These are phyloP conservation scores for Brasilioporus rufonigricans DNA, from an alignment of 768 basidiomycete species.

Conservation along the genomic window DNA sequence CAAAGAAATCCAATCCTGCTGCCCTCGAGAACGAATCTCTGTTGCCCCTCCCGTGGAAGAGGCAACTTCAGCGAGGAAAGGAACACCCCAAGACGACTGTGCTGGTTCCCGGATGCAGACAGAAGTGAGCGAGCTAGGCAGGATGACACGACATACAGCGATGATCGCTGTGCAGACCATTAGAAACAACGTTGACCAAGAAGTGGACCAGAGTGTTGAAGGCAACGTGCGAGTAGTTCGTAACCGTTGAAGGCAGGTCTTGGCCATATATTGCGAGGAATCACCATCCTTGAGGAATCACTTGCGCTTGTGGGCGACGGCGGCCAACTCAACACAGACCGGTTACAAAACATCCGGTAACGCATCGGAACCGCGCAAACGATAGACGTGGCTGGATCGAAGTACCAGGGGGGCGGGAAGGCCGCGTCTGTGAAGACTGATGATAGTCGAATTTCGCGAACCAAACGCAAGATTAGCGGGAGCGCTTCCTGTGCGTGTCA, in stretches of 20 bases:
- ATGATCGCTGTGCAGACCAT: conserved; percentile 10
- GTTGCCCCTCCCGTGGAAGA: conserved; percentile 44
- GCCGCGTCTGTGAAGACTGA: conserved; percentile 19
- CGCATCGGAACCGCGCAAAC: conserved; percentile 38
- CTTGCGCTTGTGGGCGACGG: background rate
- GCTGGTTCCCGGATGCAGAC: conserved; percentile 13
- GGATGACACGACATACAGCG: conserved; percentile 5
- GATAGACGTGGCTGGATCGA: conserved; percentile 30
- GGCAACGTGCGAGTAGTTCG: conserved; percentile 16
- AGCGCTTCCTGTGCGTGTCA: conserved; percentile 37
- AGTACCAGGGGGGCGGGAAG: conserved; percentile 23
- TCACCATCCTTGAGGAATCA: background rate
- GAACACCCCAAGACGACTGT: conserved; percentile 12
- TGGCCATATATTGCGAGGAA: conserved; percentile 18
- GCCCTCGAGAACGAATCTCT: conserved; percentile 61
- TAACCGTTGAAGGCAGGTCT: conserved; percentile 31
- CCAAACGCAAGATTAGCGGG: conserved; percentile 6
- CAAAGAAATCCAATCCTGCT: conserved; percentile 28
- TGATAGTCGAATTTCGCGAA: conserved; percentile 12
- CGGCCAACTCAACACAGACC: conserved; percentile 8
- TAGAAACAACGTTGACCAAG: conserved; percentile 7
- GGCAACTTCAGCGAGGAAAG: conserved; percentile 37
- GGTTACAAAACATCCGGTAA: conserved; percentile 18
- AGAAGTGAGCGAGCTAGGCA: conserved; percentile 10
- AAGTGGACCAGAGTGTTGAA: conserved; percentile 26